Evolutionary conservation across 1,284 basidiomycete genomes (phyloP), one percentile per base, ranked within the genome.

Genomic region (Pseudozyma pruni): DNA sequence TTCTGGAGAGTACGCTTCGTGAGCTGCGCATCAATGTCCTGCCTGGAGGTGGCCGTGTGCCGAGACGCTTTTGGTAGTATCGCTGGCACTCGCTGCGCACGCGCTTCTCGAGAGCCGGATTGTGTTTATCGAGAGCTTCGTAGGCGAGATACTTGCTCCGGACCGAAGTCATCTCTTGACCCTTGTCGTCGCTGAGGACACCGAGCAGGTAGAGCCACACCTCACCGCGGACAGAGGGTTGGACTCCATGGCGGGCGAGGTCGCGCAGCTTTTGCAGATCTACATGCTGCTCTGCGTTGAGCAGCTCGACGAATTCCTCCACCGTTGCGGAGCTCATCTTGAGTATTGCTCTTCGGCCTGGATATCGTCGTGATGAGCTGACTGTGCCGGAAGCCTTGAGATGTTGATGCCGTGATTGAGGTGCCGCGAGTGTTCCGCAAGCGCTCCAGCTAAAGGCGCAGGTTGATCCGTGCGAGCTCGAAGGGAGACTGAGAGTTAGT

Each of bases 201-300:
- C 80, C 80, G 14, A 81, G 75, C 2, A 81, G 69, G 47, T 81
- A 81, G 16, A 81, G 69, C 80, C 80, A 81, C 13, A 81, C 80
- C 45, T 81, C 79, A 27, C 80, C 80, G 11, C 80, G 75, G 0
- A 81, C 80, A 16, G 66, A 62, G 0, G 79, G 64, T 47, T 75
- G 79, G 16, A 79, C 61, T 13, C 80, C 80, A 33, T 81, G 80
- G 0, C 80, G 60, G 6, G 80, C 75, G 23, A 78, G 74, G 42
- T 76, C 76, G 14, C 76, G 66, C 14, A 81, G 71, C 56, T 78
- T 78, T 10, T 67, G 63, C 8, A 81, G 54, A 39, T 81, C 80
- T 2, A 81, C 73, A 42, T 80, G 73, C 69, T 79, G 77, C 33
- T 79, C 77, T 1, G 75, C 76, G 50, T 78, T 79, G 35, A 79